Conservation (phyloP, 306 rosid genomes). For the Echinosophora koreensis region DNA sequence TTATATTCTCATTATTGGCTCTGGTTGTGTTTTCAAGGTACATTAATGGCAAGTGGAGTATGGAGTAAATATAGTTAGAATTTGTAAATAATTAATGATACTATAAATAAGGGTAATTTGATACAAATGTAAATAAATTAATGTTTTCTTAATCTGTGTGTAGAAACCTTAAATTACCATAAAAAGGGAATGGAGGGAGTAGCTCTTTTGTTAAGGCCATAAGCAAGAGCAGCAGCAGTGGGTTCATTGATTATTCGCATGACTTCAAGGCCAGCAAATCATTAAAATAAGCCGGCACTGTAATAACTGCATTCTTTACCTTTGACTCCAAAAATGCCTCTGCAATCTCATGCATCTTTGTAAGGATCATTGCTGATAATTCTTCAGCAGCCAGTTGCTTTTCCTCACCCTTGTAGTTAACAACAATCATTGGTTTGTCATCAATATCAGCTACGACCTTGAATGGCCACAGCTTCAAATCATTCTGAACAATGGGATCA, state of each 20-base stretch:
- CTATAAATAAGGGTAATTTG: too few relatives aligned
- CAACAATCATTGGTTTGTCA: slow-evolving; percentile 10
- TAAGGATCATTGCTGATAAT: slow-evolving; percentile 5
- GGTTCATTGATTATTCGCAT: slow-evolving; percentile 47
- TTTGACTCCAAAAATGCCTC: slow-evolving; percentile 38
- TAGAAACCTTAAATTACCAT: too few relatives aligned
- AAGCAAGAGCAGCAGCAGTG: slow-evolving; percentile 60
- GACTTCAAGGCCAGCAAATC: slow-evolving; percentile 3
- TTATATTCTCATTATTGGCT: too few relatives aligned
- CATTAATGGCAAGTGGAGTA: too few relatives aligned
- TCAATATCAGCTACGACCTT: slow-evolving; percentile 15
- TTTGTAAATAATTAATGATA: too few relatives aligned
- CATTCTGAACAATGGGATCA: slow-evolving; percentile 41
- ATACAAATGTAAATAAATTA: too few relatives aligned
- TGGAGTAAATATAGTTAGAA: too few relatives aligned
- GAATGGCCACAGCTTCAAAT: slow-evolving; percentile 60
- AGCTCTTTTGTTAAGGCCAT: slow-evolving; percentile 57
- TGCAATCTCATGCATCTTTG: slow-evolving; percentile 65
- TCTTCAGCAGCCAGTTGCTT: neutral
- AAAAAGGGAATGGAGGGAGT: too few relatives aligned
- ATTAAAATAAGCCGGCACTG: slow-evolving; percentile 59
- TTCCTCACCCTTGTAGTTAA: slow-evolving; percentile 5
- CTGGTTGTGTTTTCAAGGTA: too few relatives aligned
- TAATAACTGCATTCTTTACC: slow-evolving; percentile 53
- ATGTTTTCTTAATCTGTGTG: too few relatives aligned